Conservation (phyloP, 2,329 filamentous ascomycete species). For the Paecilomyces fulvus region DNA sequence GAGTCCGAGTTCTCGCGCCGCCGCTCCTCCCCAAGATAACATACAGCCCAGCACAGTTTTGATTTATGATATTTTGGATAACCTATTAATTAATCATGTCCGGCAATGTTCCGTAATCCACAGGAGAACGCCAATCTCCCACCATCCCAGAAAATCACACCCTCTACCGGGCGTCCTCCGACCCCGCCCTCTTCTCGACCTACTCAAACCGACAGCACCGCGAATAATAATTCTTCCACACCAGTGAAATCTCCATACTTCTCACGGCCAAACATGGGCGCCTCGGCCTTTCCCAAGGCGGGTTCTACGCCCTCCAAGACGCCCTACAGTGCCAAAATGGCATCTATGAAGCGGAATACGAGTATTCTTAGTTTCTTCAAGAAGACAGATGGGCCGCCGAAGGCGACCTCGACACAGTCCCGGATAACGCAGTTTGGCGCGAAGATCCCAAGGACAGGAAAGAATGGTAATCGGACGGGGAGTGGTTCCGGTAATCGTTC, state of each 20-base stretch:
- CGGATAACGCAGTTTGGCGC: slow-evolving; percentile 45
- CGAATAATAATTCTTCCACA: background rate
- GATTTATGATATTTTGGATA: slow-evolving; percentile 8
- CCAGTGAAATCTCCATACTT: background rate
- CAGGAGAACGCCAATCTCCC: slow-evolving; percentile 1
- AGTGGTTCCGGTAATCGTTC: slow-evolving; percentile 1
- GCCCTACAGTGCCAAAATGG: slow-evolving; percentile 7
- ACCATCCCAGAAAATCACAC: background rate
- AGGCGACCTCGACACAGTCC: slow-evolving; percentile 40
- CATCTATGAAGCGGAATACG: slow-evolving; percentile 39
- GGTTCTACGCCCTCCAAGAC: background rate
- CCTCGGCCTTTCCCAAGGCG: background rate
- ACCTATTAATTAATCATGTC: background rate
- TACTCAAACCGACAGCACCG: background rate
- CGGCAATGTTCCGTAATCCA: slow-evolving; percentile 4
- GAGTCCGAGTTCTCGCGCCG: background rate
- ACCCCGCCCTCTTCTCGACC: slow-evolving; percentile 1
- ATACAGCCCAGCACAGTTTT: slow-evolving; percentile 3
- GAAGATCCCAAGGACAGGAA: slow-evolving; percentile 22
- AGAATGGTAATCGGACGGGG: background rate
- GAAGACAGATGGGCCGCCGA: slow-evolving; percentile 51
- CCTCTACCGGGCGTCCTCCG: slow-evolving; percentile 1
- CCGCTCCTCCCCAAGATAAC: slow-evolving; percentile 1
- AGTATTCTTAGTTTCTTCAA: slow-evolving; percentile 71
- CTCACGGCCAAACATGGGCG: background rate